Evolutionary conservation across 164 flowering plant species (phyloP), one percentile per base, ranked within the genome.

Genomic region (Liriodendron chinense): DNA sequence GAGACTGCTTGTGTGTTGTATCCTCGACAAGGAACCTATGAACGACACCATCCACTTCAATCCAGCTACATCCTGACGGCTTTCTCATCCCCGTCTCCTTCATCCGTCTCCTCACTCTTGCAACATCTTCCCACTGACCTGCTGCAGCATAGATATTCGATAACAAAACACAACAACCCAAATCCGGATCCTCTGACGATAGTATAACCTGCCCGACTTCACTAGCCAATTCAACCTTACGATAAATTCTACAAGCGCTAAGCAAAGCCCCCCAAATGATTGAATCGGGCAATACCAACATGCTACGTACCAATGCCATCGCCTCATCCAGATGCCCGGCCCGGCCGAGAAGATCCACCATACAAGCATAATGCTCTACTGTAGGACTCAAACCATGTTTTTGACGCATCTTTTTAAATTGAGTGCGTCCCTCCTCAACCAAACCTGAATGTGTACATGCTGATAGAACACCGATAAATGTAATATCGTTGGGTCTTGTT

Each of bases 281-380:
- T 2, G 80, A 72, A 77, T 82, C 83, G 0, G 85, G 83, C 25
- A 75, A 13, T 18, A 75, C 63, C 14, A 62, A 69, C 83, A 82
- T 80, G 74, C 68, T 75, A 67, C 48, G 73, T 68, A 82, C 75
- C 63, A 82, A 10, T 34, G 72, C 68, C 73, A 73, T 10, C 0
- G 82, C 79, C 49, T 80, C 81, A 22, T 66, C 67, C 20, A 80
- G 70, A 75, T 77, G 53, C 21, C 85, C 84, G 47, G 84, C 82
- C 68, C 84, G 75, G 25, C 85, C 82, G 14, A 80, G 75, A 68
- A 82, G 81, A 73, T 82, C 81, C 74, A 80, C 80, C 83, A 80
- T 75, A 67, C 85, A 80, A 65, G 83, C 78, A 70, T 78, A 80
- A 21, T 82, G 81, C 74, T 82, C 85, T 65, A 78, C 25, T 21